phyloP scores from a whole-genome alignment of 2,329 filamentous ascomycete species.

The Gremmenia infestans region DNA sequence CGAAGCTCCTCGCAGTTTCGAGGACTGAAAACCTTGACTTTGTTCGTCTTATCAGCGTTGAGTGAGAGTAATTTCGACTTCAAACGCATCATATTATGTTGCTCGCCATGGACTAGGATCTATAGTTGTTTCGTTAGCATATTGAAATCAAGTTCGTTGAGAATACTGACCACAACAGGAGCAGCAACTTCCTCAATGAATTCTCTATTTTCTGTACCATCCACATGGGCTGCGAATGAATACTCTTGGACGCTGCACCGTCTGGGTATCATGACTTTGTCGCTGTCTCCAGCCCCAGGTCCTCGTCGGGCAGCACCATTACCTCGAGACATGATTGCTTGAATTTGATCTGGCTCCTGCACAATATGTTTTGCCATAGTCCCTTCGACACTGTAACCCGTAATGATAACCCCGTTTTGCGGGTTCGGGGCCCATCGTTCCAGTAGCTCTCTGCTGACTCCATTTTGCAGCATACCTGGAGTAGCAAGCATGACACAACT shows the following conservation, averaged over 20 bases:
- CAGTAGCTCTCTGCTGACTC: constrained; percentile 85
- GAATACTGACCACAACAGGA: constrained; percentile 75
- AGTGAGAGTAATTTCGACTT: constrained; percentile 94
- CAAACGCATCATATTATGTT: constrained; percentile 95
- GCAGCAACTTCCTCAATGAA: constrained; percentile 94
- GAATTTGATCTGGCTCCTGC: constrained; percentile 91
- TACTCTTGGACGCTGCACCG: constrained; percentile 91
- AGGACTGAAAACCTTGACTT: constrained; percentile 89
- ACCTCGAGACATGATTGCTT: constrained; percentile 81
- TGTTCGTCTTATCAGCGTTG: constrained; percentile 70
- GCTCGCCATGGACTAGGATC: constrained; percentile 96
- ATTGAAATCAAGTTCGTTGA: not conserved
- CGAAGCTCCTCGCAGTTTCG: constrained; percentile 92
- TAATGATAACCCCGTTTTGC: constrained; percentile 97
- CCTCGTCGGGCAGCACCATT: constrained; percentile 58
- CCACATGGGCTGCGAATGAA: constrained; percentile 94
- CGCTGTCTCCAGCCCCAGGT: constrained; percentile 57
- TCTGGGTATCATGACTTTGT: constrained; percentile 86
- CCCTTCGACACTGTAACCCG: constrained; percentile 95
- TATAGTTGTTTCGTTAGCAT: constrained; percentile 34
- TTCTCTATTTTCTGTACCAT: constrained; percentile 90
- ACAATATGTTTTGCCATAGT: constrained; percentile 97
- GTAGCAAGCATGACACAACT: constrained; percentile 96
- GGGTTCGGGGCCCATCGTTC: constrained; percentile 95
- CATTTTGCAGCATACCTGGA: constrained; percentile 97